Evolutionary conservation across 768 basidiomycete species (phyloP), one percentile per base, ranked within the genome.

Genomic region (Lactarius psammicola): DNA sequence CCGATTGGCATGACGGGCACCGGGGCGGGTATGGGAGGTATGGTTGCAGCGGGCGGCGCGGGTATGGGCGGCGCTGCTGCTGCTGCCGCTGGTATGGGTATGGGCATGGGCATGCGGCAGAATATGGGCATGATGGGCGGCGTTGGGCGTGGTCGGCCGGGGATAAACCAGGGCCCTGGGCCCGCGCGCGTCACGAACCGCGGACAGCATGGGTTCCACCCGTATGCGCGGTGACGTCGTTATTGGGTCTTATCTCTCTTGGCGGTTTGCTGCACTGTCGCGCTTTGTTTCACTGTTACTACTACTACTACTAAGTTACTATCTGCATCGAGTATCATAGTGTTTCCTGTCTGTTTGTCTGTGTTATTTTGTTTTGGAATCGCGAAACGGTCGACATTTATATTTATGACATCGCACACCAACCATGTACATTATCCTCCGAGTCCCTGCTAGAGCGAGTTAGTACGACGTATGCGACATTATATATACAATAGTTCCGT

Each of bases 201-300:
- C 38, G 90, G 92, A 38, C 87, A 89, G 72, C 90, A 92, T 76
- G 84, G 86, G 68, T 94, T 89, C 77, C 92, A 93, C 71, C 92
- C 91, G 0, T 93, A 93, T 71, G 87, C 89, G 36, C 87, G 90
- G 69, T 90, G 75, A 73, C 60, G 26, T 9, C 31, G 13, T 15
- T 28, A 13, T 51, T 51, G n/a, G 23, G 4, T 51, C 23, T 6
- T 6, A 13, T 11, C 4, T 51, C 0, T 51, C 49, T 51, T 51
- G 49, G 49, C 23, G 49, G 49, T 51, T 26, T 13, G 23, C 49
- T 49, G 46, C 23, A 26, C 49, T 26, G 49, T 51, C 49, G 49
- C 2, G 49, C 49, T 26, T 26, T 51, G 49, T 15, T 26, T 51
- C 49, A 23, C 49, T 51, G 46, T 49, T 49, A 49, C 46, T 49